Conservation (phyloP, 179 eudicot genomes). For the Spinacia oleracea region DNA sequence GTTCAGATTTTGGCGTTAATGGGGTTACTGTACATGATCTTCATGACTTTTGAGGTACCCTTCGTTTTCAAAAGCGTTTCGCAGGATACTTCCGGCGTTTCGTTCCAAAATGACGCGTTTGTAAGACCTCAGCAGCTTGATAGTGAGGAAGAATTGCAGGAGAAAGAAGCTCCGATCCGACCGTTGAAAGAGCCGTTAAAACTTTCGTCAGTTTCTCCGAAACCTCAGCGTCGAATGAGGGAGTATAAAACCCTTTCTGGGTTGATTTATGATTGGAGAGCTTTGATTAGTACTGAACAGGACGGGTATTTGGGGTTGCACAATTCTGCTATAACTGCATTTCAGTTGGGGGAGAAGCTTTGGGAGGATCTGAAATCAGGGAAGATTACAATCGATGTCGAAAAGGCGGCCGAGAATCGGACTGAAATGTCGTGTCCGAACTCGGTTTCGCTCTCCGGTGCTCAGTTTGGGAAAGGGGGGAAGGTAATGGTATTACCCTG, state of each 20-base stretch:
- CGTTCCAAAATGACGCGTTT: constrained; percentile 46
- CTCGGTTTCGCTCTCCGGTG: constrained; percentile 57
- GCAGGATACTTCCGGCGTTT: constrained; percentile 29
- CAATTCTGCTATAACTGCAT: constrained; percentile 63
- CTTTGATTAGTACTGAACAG: constrained; percentile 35
- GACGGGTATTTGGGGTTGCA: constrained; percentile 60
- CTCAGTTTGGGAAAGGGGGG: constrained; percentile 45
- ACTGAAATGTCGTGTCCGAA: constrained; percentile 59
- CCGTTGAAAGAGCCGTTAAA: constrained; percentile 43
- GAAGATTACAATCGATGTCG: constrained; percentile 29
- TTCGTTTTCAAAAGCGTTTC: constrained; percentile 55
- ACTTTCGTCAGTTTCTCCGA: constrained; percentile 27
- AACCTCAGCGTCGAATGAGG: constrained; percentile 35
- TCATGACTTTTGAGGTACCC: constrained; percentile 69
- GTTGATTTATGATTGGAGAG: constrained; percentile 52
- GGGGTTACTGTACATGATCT: constrained; percentile 56
- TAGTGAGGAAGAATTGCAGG: constrained; percentile 55
- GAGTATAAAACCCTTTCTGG: constrained; percentile 58
- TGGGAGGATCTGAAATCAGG: constrained; percentile 72
- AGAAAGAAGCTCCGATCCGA: constrained; percentile 59
- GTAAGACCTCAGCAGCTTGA: constrained; percentile 38
- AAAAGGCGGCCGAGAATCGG: constrained; percentile 29
- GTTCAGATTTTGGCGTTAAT: constrained; percentile 48
- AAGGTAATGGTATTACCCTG: constrained; percentile 70
- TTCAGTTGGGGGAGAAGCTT: constrained; percentile 63